Evolutionary conservation across 306 rosid genomes (phyloP).

Genomic region (Arachis stenosperma): DNA sequence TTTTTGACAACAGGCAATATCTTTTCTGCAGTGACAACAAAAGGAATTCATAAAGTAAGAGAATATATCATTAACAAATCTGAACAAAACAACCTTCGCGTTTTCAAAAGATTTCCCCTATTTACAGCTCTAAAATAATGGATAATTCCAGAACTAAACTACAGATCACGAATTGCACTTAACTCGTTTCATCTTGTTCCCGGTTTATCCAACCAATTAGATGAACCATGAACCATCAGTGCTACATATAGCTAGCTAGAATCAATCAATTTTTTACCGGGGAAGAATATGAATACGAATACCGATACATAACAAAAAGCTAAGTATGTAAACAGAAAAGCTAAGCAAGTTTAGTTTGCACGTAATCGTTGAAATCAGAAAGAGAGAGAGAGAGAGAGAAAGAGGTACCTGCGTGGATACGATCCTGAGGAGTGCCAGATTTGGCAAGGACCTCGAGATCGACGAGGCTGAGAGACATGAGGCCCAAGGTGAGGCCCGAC

Average conservation of each 20-base stretch:
- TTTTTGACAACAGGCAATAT: slow-evolving; percentile 57
- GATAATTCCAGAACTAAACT: background rate
- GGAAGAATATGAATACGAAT: background rate
- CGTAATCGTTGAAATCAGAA: background rate
- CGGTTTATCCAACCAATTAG: background rate
- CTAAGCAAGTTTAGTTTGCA: background rate
- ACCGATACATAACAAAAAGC: background rate
- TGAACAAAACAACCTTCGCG: background rate
- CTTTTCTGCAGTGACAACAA: slow-evolving; percentile 40
- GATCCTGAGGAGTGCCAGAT: slow-evolving; percentile 53
- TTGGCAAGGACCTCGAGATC: slow-evolving; percentile 56
- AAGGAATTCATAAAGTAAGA: background rate
- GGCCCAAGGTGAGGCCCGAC: slow-evolving; percentile 57
- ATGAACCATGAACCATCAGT: background rate
- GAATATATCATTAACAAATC: slow-evolving; percentile 10
- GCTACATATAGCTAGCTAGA: background rate
- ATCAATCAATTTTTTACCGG: background rate
- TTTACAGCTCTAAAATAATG: background rate
- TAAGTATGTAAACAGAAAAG: background rate
- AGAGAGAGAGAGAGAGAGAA: background rate
- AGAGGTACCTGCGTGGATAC: slow-evolving; percentile 46
- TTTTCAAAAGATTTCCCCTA: background rate
- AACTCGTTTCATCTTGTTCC: background rate
- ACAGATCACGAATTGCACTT: slow-evolving; percentile 15
- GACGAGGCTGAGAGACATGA: slow-evolving; percentile 54